Percentiles rank a stretch among this genome's conserved stretches.
These are phyloP conservation scores for Urostyla sp. DNA, from an alignment of 73 alveolate species.

Conservation along the genomic window DNA sequence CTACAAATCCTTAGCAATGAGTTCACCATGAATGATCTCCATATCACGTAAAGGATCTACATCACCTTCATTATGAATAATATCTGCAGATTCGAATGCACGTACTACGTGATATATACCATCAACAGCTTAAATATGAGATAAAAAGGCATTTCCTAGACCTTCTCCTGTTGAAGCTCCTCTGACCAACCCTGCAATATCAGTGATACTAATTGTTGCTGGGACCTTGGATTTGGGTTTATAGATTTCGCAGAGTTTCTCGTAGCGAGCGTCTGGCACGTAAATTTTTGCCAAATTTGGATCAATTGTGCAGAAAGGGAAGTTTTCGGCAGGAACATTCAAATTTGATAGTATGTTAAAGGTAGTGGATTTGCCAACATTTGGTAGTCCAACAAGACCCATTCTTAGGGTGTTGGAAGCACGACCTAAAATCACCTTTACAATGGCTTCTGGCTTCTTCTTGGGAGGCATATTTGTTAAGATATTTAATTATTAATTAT, in stretches of 20 bases:
- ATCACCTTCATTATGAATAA: conserved; percentile 96
- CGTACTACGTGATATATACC: conserved; percentile 97
- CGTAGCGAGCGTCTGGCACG: conserved; percentile 96
- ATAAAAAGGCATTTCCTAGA: conserved; percentile 97
- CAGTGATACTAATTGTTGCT: conserved; percentile 92
- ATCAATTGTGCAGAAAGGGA: conserved; percentile 98
- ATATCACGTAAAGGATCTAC: conserved; percentile 97
- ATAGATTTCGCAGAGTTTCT: conserved; percentile 82
- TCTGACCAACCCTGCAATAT: conserved; percentile 97
- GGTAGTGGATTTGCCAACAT: conserved; percentile 98
- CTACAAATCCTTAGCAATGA: conserved; percentile 92
- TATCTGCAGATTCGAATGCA: conserved; percentile 95
- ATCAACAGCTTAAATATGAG: conserved; percentile 96
- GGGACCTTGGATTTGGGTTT: conserved; percentile 92
- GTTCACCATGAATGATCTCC: conserved; percentile 93
- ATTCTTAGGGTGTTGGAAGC: conserved; percentile 94
- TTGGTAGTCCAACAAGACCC: conserved; percentile 99
- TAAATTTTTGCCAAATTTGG: conserved; percentile 97
- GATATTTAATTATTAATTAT: not conserved
- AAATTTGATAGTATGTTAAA: conserved; percentile 88
- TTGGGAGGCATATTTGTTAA: conserved; percentile 86
- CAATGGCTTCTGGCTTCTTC: conserved; percentile 89
- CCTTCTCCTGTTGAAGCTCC: conserved; percentile 99
- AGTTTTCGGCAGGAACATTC: conserved; percentile 98
- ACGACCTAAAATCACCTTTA: conserved; percentile 93